Conservation (phyloP, 2,329 filamentous ascomycete genomes). For the Paracamarosporium sp. region DNA sequence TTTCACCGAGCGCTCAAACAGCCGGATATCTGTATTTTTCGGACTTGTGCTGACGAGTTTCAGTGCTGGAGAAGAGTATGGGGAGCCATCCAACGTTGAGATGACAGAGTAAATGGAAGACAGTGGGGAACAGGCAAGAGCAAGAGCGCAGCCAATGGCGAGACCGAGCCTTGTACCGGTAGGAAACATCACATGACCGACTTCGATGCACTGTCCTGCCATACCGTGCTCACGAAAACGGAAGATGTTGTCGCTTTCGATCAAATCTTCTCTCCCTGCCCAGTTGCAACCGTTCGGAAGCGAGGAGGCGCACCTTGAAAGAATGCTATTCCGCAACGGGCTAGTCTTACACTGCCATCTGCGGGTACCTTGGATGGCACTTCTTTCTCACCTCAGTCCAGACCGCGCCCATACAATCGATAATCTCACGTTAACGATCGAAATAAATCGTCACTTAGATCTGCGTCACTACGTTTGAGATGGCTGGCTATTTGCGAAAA, state of each 20-base stretch:
- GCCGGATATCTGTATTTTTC: conserved; percentile 18
- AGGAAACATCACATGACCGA: not conserved
- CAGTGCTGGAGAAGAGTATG: conserved; percentile 16
- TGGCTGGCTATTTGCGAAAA: not conserved
- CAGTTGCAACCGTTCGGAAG: not conserved
- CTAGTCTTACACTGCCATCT: not conserved
- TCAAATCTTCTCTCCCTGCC: not conserved
- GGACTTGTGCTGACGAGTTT: conserved; percentile 21
- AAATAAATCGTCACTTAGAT: not conserved
- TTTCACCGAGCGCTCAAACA: conserved; percentile 27
- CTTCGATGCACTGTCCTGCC: not conserved
- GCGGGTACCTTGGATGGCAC: too few species aligned
- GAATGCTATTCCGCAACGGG: not conserved
- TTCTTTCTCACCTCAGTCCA: not conserved
- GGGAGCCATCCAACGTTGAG: conserved; percentile 28
- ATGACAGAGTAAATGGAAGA: not conserved
- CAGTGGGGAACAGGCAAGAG: not conserved
- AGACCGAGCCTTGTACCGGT: not conserved
- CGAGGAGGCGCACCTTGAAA: not conserved
- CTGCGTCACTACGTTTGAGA: not conserved
- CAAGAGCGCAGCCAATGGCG: not conserved
- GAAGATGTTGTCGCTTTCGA: not conserved
- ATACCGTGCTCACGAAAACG: not conserved
- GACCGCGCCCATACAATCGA: not conserved
- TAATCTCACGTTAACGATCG: not conserved